These are phyloP conservation scores for Silene latifolia DNA, from an alignment of 148 eudicot genomes.

Conservation along the genomic window DNA sequence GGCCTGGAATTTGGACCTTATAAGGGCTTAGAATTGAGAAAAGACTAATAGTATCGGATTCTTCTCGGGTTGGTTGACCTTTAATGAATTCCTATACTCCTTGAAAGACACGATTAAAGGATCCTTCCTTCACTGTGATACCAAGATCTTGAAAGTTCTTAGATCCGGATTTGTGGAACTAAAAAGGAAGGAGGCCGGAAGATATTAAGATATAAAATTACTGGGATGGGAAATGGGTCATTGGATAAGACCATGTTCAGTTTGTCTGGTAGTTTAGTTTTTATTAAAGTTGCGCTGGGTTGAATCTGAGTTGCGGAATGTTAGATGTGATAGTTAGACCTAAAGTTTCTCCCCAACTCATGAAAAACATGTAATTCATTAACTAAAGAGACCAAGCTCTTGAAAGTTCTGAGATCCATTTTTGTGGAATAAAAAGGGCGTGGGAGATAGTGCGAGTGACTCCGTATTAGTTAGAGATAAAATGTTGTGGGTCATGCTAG, in stretches of 20 bases:
- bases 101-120: conserved; percentile 21
- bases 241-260: not conserved
- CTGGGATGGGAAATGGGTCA: too few species aligned
- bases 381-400: conserved; percentile 11
- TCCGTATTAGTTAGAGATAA: not conserved
- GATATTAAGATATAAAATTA: too few species aligned
- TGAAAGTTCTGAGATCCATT: conserved; percentile 27
- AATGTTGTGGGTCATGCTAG: not conserved
- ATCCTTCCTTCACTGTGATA: conserved; percentile 19
- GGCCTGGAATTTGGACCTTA: conserved; percentile 12
- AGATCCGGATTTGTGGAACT: conserved; percentile 22
- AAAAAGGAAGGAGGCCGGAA: conserved; percentile 9
- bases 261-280: not conserved
- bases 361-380: not conserved
- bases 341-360: not conserved
- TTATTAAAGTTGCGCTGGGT: not conserved
- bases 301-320: not conserved
- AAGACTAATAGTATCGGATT: conserved; percentile 34
- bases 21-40: conserved; percentile 15
- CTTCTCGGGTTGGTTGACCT: conserved; percentile 26
- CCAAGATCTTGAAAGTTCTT: conserved; percentile 27
- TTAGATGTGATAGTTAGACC: not conserved
- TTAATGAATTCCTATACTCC: conserved; percentile 23
- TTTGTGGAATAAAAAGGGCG: conserved; percentile 15
- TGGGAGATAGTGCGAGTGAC: conserved; percentile 5